phyloP scores from a whole-genome alignment of 768 basidiomycete species.

The Aureoboletus auriporus region DNA sequence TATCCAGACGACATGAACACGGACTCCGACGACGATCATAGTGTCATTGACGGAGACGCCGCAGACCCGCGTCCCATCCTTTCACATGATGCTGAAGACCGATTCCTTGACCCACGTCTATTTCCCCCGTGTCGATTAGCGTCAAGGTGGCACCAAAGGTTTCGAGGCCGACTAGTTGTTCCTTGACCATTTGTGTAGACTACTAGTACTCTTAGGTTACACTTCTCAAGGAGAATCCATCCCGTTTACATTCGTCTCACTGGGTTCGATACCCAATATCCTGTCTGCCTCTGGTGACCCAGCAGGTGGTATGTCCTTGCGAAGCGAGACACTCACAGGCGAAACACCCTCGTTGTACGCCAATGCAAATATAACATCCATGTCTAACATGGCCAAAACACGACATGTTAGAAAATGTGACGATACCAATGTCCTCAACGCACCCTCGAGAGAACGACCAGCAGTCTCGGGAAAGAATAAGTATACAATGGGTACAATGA shows the following conservation, averaged over 20 bases:
- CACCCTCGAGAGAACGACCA: conserved; percentile 53
- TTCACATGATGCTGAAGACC: conserved; percentile 36
- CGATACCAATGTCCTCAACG: background rate
- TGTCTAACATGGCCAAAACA: conserved; percentile 24
- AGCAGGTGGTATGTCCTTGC: conserved; percentile 41
- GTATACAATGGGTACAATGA: conserved; percentile 55
- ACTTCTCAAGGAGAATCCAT: no score
- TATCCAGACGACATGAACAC: conserved; percentile 70
- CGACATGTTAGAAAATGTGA: background rate
- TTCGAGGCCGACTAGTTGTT: conserved; percentile 56
- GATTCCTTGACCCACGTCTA: conserved; percentile 50
- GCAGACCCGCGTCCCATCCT: conserved; percentile 26
- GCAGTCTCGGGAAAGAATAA: conserved; percentile 62
- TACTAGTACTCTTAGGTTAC: no score
- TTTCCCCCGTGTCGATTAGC: conserved; percentile 38
- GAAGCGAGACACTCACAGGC: conserved; percentile 40
- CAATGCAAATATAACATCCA: conserved; percentile 46
- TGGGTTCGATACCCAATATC: conserved; percentile 34
- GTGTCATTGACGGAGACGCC: conserved; percentile 29
- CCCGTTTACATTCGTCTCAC: background rate
- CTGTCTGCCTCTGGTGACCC: conserved; percentile 43
- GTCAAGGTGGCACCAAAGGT: conserved; percentile 38
- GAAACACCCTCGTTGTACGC: conserved; percentile 42
- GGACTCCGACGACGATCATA: conserved; percentile 41
- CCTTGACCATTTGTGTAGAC: no score